Conservation (phyloP, 2,329 filamentous ascomycete genomes). For the Colletotrichum noveboracense region DNA sequence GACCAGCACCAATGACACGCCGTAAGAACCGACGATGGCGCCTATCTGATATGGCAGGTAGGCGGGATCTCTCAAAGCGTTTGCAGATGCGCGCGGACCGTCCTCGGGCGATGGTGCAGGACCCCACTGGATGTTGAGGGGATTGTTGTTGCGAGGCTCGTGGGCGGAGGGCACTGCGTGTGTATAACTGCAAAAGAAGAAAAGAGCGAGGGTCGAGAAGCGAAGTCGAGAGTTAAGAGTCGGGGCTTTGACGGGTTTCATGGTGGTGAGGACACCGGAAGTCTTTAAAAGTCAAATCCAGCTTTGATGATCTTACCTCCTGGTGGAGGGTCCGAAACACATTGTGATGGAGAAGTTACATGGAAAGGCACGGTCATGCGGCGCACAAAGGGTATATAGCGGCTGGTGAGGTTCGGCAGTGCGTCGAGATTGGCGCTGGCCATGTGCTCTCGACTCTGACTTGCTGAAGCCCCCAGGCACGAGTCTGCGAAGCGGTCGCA, state of each 20-base stretch:
- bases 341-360: slow-evolving; percentile 52
- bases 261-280: slow-evolving; percentile 39
- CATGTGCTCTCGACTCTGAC: slow-evolving; percentile 46
- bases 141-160: slow-evolving; percentile 31
- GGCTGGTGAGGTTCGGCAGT: slow-evolving; percentile 55
- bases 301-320: slow-evolving; percentile 44
- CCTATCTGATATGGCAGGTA: slow-evolving; percentile 83
- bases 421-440: slow-evolving; percentile 47
- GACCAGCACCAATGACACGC: slow-evolving; percentile 76
- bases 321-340: slow-evolving; percentile 56
- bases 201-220: slow-evolving; percentile 19
- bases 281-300: slow-evolving; percentile 30
- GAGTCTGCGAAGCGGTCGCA: slow-evolving; percentile 32
- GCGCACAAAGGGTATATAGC: slow-evolving; percentile 62
- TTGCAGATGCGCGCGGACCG: slow-evolving; percentile 63
- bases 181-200: slow-evolving; percentile 32
- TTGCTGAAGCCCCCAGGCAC: slow-evolving; percentile 40
- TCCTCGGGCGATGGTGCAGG: slow-evolving; percentile 65
- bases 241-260: slow-evolving; percentile 39
- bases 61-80: slow-evolving; percentile 57
- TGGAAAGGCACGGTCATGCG: slow-evolving; percentile 45
- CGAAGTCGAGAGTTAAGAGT: slow-evolving; percentile 30
- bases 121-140: slow-evolving; percentile 56
- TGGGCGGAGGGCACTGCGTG: slow-evolving; percentile 31
- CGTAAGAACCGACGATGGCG: slow-evolving; percentile 84